phyloP scores from a whole-genome alignment of 345 rosid species.

The Combretum micranthum region DNA sequence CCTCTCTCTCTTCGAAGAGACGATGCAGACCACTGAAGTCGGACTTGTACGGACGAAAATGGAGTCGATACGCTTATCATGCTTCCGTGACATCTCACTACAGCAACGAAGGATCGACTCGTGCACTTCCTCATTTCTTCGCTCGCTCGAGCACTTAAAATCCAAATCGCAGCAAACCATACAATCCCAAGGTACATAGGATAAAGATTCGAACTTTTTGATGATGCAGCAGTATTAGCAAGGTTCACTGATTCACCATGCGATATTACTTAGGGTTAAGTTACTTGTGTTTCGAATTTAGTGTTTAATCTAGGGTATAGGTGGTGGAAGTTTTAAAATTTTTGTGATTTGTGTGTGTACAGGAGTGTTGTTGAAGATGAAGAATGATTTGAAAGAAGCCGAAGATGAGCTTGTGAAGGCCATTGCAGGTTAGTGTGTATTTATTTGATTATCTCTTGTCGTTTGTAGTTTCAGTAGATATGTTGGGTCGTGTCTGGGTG shows the following conservation, averaged over 20 bases:
- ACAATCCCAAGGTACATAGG: conserved; percentile 44
- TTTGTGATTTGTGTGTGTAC: conserved; percentile 3
- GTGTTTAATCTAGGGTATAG: no score
- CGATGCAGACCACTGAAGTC: conserved; percentile 21
- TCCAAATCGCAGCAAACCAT: conserved; percentile 40
- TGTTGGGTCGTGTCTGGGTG: no score
- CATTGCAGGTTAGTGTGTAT: conserved; percentile 49
- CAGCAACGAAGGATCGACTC: conserved; percentile 46
- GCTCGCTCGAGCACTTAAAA: conserved; percentile 36
- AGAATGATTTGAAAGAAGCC: conserved; percentile 61
- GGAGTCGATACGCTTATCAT: conserved; percentile 46
- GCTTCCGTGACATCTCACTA: conserved; percentile 28
- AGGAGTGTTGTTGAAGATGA: conserved; percentile 51
- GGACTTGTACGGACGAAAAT: conserved; percentile 33
- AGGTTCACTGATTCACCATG: neutral
- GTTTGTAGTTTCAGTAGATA: neutral
- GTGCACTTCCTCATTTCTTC: conserved; percentile 31
- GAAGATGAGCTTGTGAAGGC: conserved; percentile 75
- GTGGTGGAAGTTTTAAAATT: neutral
- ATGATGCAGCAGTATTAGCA: no score
- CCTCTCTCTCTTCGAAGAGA: neutral
- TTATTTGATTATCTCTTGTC: neutral
- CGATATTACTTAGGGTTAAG: neutral
- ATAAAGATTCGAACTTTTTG: neutral
- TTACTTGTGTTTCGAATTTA: no score